These are phyloP conservation scores for Arabidopsis arenosa DNA, from an alignment of 345 rosid genomes.

Conservation along the genomic window DNA sequence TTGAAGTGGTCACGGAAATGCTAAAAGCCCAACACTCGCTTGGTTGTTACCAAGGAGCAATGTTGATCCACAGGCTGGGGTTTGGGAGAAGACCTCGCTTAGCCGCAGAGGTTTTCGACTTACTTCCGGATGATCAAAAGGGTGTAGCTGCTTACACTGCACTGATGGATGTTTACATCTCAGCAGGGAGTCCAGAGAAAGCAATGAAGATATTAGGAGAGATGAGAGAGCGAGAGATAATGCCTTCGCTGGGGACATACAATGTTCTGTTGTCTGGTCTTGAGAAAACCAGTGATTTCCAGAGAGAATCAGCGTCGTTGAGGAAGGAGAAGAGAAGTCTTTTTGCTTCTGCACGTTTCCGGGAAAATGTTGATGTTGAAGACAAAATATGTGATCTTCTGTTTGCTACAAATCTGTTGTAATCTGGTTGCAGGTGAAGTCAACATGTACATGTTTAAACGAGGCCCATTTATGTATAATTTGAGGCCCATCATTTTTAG, in stretches of 20 bases:
- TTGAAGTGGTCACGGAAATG: constrained; percentile 61
- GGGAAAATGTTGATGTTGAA: constrained; percentile 45
- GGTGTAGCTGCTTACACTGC: constrained; percentile 76
- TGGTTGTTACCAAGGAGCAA: constrained; percentile 65
- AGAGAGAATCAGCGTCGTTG: constrained; percentile 50
- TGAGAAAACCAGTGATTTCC: constrained; percentile 57
- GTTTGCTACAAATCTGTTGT: constrained; percentile 50
- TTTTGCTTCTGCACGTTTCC: constrained; percentile 43
- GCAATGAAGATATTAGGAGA: constrained; percentile 63
- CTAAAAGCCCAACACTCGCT: constrained; percentile 58
- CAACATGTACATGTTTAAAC: neutral
- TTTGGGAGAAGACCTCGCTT: constrained; percentile 67
- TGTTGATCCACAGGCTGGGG: constrained; percentile 73
- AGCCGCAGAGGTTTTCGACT: constrained; percentile 67
- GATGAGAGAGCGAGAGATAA: constrained; percentile 60
- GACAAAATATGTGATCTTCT: constrained; percentile 80
- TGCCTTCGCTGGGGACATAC: constrained; percentile 72
- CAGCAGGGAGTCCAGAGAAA: constrained; percentile 77
- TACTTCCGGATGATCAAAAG: constrained; percentile 63
- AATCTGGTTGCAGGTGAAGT: neutral
- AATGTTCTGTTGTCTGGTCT: constrained; percentile 72
- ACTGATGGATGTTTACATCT: constrained; percentile 64
- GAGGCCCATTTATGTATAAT: constrained; percentile 17
- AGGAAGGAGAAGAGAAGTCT: constrained; percentile 69
- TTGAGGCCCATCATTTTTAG: constrained; percentile 5